Base-by-base conservation (phyloP, 1,139 yeast genomes). In the Pichia sp. region DNA sequence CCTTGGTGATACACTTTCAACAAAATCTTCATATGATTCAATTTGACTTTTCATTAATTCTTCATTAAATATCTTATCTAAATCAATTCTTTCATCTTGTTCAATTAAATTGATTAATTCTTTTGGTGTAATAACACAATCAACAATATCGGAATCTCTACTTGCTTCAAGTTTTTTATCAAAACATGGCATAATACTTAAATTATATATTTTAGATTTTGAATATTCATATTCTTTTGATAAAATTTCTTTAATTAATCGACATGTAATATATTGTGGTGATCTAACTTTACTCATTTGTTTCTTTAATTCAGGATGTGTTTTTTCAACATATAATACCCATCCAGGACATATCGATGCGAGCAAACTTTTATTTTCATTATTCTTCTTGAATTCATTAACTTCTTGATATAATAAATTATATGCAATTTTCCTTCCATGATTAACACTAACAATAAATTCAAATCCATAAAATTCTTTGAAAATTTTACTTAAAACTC, bases 121-220 rank as follows among this genome's bases (percentile, higher is more conserved):
- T 57, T 81, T 83, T 10, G 97, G 90, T 0, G 99, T 92, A 38
- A 92, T 76, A 2, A 92, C 98, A 68, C 96, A 87, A 65, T 92
- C 97, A 7, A 92, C 97, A 58, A 88, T 96, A 8, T 71, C 68
- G 1, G 18, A 18, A 18, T 58, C 55, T 52, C 97, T 72, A 2
- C 97, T 90, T 37, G 97, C 94, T 67, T 92, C 99, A 39, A 92
- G 73, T 66, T 92, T 92, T 68, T 92, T 92, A 66, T 92, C 99
- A 64, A 92, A 92, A 60, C 97, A 92, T 1, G 98, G 97, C 97
- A 92, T 90, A 32, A 92, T 73, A 11, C 94, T 77, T 52, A 92
- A 68, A 64, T 90, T 97, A 62, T 87, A 94, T 0, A 88, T 68
- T 3, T 76, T 61, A 0, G 66, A 64, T 8, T 69, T 63, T 25